Evolutionary conservation across 2,329 filamentous ascomycete species (phyloP), one percentile per base, ranked within the genome.

Genomic region (Cercospora sesami): DNA sequence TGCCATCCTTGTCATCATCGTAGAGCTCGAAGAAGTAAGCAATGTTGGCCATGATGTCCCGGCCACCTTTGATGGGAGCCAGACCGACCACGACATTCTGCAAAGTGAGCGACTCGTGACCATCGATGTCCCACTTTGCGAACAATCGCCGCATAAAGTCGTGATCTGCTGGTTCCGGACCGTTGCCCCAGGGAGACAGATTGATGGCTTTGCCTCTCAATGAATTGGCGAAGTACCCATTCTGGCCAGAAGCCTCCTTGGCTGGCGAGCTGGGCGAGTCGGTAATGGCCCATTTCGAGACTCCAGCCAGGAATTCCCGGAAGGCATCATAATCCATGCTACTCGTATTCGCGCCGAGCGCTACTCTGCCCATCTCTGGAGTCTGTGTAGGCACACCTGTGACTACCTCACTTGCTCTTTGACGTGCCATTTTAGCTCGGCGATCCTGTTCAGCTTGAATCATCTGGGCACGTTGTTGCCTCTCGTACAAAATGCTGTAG

Each of bases 291-390:
- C 95, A 99, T 82, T 90, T 94, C 1, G 93, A 87, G 73, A 97
- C 91, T 58, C 83, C 82, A 4, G 95, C 93, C 55, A 99, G 83
- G 74, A 99, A 98, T 75, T 98, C 94, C 66, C 94, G 86, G 80
- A 98, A 99, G 1, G 91, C 93, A 79, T 97, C 92, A 76, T 98
- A 99, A 79, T 98, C 94, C 95, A 99, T 99, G 73, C 94, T 85
- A 30, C 91, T 96, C 14, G 93, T 92, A 79, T 93, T 97, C 6
- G 93, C 90, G 0, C 94, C 94, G 1, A 97, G 85, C 0, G 92
- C 94, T 18, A 97, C 93, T 63, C 94, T 87, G 0, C 93, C 94
- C 77, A 92, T 91, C 78, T 97, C 93, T 10, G 91, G 86, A 68
- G 80, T 83, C 30, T 77, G 79, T 45, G 82, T 82, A 1, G 83